Conservation (phyloP, 768 basidiomycete species). For the Crassisporium funariophilum region DNA sequence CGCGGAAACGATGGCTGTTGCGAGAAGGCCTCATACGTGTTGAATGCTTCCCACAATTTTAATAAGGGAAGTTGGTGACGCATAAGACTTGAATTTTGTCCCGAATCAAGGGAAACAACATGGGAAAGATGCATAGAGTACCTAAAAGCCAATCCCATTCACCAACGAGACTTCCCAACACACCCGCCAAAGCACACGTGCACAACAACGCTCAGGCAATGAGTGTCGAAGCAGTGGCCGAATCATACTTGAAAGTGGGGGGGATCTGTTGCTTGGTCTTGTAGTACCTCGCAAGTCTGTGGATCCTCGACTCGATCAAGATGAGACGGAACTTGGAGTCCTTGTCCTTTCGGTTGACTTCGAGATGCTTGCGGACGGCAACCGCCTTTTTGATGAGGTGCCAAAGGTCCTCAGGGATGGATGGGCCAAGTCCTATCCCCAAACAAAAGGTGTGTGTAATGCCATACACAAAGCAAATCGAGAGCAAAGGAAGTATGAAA, state of each 20-base stretch:
- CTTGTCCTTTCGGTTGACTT: conserved; percentile 98
- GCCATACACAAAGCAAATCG: conserved; percentile 15
- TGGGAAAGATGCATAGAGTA: too few species aligned
- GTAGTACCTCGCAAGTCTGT: conserved; percentile 97
- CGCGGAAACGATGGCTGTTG: too few species aligned
- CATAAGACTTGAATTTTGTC: too few species aligned
- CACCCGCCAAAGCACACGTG: too few species aligned
- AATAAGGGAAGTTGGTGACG: too few species aligned
- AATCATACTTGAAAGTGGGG: conserved; percentile 98
- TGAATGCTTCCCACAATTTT: too few species aligned
- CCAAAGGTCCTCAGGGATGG: conserved; percentile 99
- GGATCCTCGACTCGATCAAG: conserved; percentile 98
- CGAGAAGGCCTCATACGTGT: too few species aligned
- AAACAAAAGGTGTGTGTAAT: conserved; percentile 49
- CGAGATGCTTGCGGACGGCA: conserved; percentile 97
- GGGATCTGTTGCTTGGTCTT: conserved; percentile 98
- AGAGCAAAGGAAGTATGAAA: conserved; percentile 14
- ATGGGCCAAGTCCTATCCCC: conserved; percentile 89
- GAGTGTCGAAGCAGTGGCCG: conserved; percentile 90
- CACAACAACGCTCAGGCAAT: conserved; percentile 56
- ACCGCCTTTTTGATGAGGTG: conserved; percentile 99
- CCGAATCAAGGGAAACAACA: too few species aligned
- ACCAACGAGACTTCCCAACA: too few species aligned
- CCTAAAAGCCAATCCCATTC: too few species aligned
- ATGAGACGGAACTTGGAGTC: conserved; percentile 96